Conservation (phyloP, 768 basidiomycete species). For the Pisolithus marmoratus region DNA sequence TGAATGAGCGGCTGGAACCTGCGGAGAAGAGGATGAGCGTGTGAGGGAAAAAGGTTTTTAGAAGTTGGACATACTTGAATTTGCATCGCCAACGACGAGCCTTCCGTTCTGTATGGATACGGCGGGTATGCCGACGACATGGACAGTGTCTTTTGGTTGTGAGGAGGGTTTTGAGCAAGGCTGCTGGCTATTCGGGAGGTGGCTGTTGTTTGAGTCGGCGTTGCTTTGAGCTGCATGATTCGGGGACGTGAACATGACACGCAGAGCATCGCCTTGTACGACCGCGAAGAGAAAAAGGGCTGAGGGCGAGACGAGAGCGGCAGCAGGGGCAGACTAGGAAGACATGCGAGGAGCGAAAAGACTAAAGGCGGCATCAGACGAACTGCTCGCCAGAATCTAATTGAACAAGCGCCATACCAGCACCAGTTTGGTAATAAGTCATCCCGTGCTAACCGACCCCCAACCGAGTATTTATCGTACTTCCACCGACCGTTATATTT, state of each 20-base stretch:
- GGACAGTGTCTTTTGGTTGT: slow-evolving; percentile 53
- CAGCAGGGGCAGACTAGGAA: not conserved
- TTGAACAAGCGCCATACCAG: not conserved
- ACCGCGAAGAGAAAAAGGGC: slow-evolving; percentile 8
- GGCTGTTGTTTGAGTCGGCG: slow-evolving; percentile 9
- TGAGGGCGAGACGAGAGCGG: not conserved
- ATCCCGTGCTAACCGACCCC: not conserved
- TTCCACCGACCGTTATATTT: too few relatives aligned
- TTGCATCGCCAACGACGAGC: slow-evolving; percentile 68
- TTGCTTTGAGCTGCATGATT: slow-evolving; percentile 25
- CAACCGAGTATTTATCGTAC: not conserved
- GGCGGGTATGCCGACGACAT: slow-evolving; percentile 69
- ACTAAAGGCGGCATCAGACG: slow-evolving; percentile 9
- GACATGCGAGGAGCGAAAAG: slow-evolving; percentile 16
- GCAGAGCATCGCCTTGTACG: slow-evolving; percentile 28
- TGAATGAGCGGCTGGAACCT: slow-evolving; percentile 88
- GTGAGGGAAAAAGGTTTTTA: slow-evolving; percentile 1
- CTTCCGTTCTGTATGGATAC: slow-evolving; percentile 64
- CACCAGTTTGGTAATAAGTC: not conserved
- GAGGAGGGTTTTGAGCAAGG: slow-evolving; percentile 9
- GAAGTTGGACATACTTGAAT: slow-evolving; percentile 51
- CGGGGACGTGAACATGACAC: slow-evolving; percentile 29
- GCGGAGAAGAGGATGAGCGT: slow-evolving; percentile 12
- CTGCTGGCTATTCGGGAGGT: slow-evolving; percentile 24
- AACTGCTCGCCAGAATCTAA: not conserved